A percentile compares a stretch with the other conserved stretches of the same genome.
phyloP scores from a whole-genome alignment of 2,329 filamentous ascomycete genomes.

The Amauroascus niger region DNA sequence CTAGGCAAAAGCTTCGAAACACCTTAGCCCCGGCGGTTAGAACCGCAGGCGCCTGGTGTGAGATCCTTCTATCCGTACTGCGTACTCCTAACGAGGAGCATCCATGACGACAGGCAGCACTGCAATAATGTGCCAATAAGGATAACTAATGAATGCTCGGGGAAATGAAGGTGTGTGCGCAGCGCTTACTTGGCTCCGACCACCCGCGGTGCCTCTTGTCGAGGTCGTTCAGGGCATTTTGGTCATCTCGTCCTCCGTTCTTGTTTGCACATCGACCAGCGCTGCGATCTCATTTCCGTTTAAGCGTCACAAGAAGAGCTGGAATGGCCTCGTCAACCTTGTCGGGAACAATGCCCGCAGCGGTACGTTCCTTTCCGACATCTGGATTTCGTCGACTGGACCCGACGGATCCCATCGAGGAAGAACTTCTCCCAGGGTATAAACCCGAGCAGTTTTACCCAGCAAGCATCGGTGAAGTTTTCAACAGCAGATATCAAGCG shows the following conservation, averaged over 20 bases:
- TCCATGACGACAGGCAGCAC: too few relatives aligned
- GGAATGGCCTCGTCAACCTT: background rate
- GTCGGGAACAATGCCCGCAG: background rate
- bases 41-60: too few relatives aligned
- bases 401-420: conserved; percentile 12
- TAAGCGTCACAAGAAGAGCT: background rate
- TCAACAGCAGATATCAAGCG: conserved; percentile 17
- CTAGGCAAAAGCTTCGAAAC: too few relatives aligned
- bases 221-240: background rate
- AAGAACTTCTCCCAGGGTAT: conserved; percentile 15
- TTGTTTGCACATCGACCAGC: background rate
- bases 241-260: background rate
- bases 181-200: background rate
- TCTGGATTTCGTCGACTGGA: conserved; percentile 11
- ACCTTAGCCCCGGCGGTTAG: too few relatives aligned
- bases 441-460: conserved; percentile 15
- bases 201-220: background rate
- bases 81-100: too few relatives aligned
- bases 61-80: too few relatives aligned
- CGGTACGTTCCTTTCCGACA: conserved; percentile 10
- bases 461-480: conserved; percentile 13
- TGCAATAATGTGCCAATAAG: too few relatives aligned
- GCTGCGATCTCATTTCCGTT: background rate
- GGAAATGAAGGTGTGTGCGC: conserved; percentile 8
- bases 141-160: conserved; percentile 20